Percentiles rank a stretch among this genome's conserved stretches.
Evolutionary conservation across 805 yeast species (phyloP).

Genomic region (Blastobotrys chiropterorum): DNA sequence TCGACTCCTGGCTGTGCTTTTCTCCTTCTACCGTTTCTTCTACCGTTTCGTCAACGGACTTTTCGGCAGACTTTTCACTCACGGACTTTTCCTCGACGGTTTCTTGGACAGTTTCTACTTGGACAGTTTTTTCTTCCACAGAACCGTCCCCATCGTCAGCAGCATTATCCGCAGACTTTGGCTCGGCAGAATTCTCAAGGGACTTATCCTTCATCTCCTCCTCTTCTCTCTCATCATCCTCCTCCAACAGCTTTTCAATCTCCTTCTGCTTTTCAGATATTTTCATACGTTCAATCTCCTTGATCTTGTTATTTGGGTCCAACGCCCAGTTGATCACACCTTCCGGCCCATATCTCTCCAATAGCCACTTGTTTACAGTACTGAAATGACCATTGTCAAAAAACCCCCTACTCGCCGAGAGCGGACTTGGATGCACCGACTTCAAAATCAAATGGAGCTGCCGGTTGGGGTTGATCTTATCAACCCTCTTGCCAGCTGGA

Average conservation of each 20-base stretch:
- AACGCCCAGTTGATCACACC: constrained; percentile 64
- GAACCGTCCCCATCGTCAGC: no score
- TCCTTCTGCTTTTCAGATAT: constrained; percentile 8
- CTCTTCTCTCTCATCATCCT: constrained; percentile 1
- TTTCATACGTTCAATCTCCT: constrained; percentile 12
- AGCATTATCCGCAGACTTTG: no score
- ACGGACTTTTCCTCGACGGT: background rate
- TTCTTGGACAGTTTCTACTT: no score
- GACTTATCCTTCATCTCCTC: background rate
- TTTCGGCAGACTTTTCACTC: background rate
- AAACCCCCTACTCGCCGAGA: constrained; percentile 84
- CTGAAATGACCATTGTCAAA: constrained; percentile 71
- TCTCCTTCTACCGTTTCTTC: background rate
- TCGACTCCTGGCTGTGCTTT: background rate
- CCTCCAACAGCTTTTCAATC: constrained; percentile 3
- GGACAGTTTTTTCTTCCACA: no score
- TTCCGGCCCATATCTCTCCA: constrained; percentile 35
- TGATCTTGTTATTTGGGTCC: constrained; percentile 17
- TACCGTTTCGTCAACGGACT: no score
- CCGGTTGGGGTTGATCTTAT: constrained; percentile 30
- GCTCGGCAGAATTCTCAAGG: no score
- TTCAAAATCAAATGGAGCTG: constrained; percentile 44
- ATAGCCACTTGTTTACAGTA: constrained; percentile 73
- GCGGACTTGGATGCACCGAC: constrained; percentile 91
- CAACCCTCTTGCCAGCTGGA: constrained; percentile 62